Base-by-base conservation (phyloP, 305 asterid genomes). In the Fraxinus ornus region DNA sequence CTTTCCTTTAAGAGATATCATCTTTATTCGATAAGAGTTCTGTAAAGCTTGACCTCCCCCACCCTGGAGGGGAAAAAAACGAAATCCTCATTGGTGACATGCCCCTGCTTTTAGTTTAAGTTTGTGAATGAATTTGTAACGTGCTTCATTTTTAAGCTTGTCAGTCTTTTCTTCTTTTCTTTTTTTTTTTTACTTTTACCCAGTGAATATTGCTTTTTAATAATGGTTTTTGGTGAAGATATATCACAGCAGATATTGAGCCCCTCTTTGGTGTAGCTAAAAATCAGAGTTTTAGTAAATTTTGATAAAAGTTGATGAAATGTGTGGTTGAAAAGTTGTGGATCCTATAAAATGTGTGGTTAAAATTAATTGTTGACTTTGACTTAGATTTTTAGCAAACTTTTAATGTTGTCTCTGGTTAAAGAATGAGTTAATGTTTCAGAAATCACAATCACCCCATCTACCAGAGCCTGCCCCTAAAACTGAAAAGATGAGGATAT, bases 401-500 rank as follows among this genome's bases (percentile, higher is more conserved):
- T 39, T 8, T 39, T 39, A 2, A 64, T 72, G 73, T 37, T 3
- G 37, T 32, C 4, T 71, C 37, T 80, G 41, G 57, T 76, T 75
- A n/a, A 4, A 74, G 62, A 55, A 26, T 13, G 62, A 13, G 64
- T 30, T 32, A 47, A 72, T 79, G 35, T 7, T 79, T 21, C 64
- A 49, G 49, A 79, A 21, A 76, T 76, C 5, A 8, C 24, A 82
- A 75, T 36, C 33, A 68, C 24, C 70, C 30, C 75, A 64, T 76
- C 60, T 39, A 26, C 82, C 79, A 80, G 33, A 5, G 49, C 72
- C 78, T 78, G 30, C 33, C 28, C 84, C 60, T 37, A 80, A 81
- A 79, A 71, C 73, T 39, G 84, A 41, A 72, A 78, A 39, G 44
- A 70, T 78, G 85, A 35, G 39, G 39, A 35, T 35, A 35, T 35